Base-by-base conservation (phyloP, 495 filamentous ascomycete genomes). In the Penicillium mononematosum region DNA sequence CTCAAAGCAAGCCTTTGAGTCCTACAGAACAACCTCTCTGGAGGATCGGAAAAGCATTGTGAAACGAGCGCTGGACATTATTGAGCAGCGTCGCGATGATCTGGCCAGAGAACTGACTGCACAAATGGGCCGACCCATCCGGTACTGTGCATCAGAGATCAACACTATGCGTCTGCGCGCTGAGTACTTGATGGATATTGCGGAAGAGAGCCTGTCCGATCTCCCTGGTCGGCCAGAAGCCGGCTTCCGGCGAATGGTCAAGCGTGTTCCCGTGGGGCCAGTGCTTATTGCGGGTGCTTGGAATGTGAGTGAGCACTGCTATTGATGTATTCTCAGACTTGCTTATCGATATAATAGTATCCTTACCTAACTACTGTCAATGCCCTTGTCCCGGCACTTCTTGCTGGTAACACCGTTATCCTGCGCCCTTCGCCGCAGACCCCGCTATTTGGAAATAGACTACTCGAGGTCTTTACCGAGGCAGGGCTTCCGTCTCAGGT, bases 361-460 rank as follows among this genome's bases (percentile, higher is more conserved):
- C 93, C 93, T 9, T 96, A 96, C 66, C 78, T 98, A 39, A 96
- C 93, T 62, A 82, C 96, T 7, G 84, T 96, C 64, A 98, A 96
- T 70, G 88, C 90, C 1, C 76, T 98, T 45, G 83, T 98, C 49
- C 93, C 93, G 1, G 92, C 93, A 2, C 74, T 98, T 19, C 78
- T 98, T 12, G 85, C 89, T 16, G 93, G 93, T 19, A 96, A 97
- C 70, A 83, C 87, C 9, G 88, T 96, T 32, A 90, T 98, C 45
- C 76, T 98, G 9, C 96, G 96, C 66, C 91, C 92, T 4, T 96
- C 91, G 1, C 93, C 93, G 2, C 93, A 98, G 70, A 96, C 92
- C 1, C 93, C 93, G 2, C 90, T 93, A 0, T 81, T 96, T 56
- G 92, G 84, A 14, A 89, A 97, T 73, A 87, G 89, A 38, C 75